A percentile compares a stretch with the other conserved stretches of the same genome.
Conservation (phyloP, 2,329 filamentous ascomycete genomes). For the Reticulascus tulasneorum region DNA sequence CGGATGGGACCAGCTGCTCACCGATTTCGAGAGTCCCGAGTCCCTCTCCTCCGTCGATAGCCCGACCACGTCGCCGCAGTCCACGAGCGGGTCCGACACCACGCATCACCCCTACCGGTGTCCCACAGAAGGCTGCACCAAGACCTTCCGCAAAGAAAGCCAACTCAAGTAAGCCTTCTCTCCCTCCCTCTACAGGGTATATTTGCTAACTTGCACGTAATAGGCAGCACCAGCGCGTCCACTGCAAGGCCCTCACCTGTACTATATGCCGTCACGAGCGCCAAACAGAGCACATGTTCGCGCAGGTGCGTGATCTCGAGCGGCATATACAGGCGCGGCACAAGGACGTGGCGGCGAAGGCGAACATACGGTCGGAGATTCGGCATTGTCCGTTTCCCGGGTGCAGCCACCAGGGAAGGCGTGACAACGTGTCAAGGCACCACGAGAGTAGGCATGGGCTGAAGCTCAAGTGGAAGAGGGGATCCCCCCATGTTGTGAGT, state of each 20-base stretch:
- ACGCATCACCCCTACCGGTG: constrained; percentile 7
- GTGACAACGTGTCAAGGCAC: constrained; percentile 16
- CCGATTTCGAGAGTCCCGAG: too few relatives aligned
- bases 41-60: too few relatives aligned
- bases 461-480: constrained; percentile 15
- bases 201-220: constrained; percentile 1
- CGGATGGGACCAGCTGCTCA: too few relatives aligned
- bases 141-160: constrained; percentile 15
- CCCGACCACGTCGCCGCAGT: constrained; percentile 2
- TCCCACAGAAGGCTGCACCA: constrained; percentile 12
- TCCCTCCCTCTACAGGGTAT: not conserved
- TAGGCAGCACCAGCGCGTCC: constrained; percentile 16
- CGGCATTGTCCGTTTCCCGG: constrained; percentile 12
- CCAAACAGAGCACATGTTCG: constrained; percentile 15
- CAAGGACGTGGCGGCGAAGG: constrained; percentile 8
- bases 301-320: constrained; percentile 17
- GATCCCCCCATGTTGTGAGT: constrained; percentile 11
- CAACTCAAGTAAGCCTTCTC: constrained; percentile 9
- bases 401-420: constrained; percentile 13
- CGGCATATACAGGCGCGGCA: constrained; percentile 16
- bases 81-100: constrained; percentile 5
- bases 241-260: constrained; percentile 15
- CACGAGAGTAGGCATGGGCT: constrained; percentile 15
- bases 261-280: constrained; percentile 12
- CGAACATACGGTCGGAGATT: constrained; percentile 14